Base-by-base conservation (phyloP, 2,329 filamentous ascomycete genomes). In the Sporothrix variecibatus region DNA sequence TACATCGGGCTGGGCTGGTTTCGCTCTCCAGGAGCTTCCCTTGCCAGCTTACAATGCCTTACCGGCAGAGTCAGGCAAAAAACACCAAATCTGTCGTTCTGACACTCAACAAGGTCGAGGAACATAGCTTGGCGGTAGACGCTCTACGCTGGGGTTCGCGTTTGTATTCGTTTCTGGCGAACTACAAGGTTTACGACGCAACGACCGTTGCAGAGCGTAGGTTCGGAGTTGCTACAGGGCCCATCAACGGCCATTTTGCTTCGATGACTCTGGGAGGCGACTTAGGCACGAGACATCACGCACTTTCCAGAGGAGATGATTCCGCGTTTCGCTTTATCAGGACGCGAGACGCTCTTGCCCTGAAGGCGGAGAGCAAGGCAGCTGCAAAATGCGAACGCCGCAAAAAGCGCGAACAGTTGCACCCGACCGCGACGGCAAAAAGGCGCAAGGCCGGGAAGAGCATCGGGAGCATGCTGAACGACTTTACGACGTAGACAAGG, bases 131-230 rank as follows among this genome's bases (percentile, higher is more conserved):
- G 11, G 53, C 64, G 1, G 49, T 40, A 1, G 40, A 69, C 1
- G 70, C 73, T 11, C 20, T 40, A 17, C 40, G 38, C 15, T 74
- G 72, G 72, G 74, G 60, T 5, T 67, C 60, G 38, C n/a, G 20
- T n/a, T 8, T 72, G n/a, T 76, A 74, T 56, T 62, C 73, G 8
- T 72, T 72, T 28, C 15, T 74, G 12, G 28, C 31, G 15, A 49
- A 15, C 7, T 12, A 46, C 4, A 26, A 58, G 23, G 72, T 56
- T 12, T 72, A 70, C 17, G 38, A 7, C 40, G 15, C 9, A 5
- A 34, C 15, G 15, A 20, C 56, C 23, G 20, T 2, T 31, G 31
- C 28, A 5, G 6, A 8, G 34, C 34, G 46, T 15, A 28, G 11
- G 15, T 34, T 2, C 2, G 4, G 20, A 8, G 26, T 3, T 2